Evolutionary conservation across 1,284 basidiomycete genomes (phyloP).

Genomic region (Albatrellus sp.): DNA sequence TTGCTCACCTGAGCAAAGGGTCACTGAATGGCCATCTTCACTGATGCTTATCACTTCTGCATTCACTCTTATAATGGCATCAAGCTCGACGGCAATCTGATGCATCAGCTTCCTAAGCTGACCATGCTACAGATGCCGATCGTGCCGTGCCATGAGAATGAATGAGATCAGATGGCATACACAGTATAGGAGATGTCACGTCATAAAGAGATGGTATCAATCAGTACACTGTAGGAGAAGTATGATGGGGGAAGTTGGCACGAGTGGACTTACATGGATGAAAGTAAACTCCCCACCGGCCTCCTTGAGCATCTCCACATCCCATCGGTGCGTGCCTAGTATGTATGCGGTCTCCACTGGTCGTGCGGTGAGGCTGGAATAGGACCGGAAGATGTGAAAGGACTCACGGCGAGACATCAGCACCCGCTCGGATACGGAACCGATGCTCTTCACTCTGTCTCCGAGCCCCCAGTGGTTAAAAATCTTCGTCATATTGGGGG

Average conservation of each 20-base stretch:
- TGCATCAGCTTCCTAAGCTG: conserved; percentile 25
- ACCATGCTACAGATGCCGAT: conserved; percentile 22
- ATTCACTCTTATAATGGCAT: conserved; percentile 29
- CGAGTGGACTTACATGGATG: conserved; percentile 32
- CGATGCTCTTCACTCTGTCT: conserved; percentile 22
- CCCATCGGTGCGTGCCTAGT: conserved; percentile 40
- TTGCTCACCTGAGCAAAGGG: conserved; percentile 30
- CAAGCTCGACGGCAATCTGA: conserved; percentile 29
- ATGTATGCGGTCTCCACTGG: conserved; percentile 31
- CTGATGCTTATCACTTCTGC: conserved; percentile 28
- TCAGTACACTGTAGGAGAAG: too few relatives aligned
- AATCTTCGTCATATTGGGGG: conserved; percentile 46
- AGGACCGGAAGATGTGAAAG: neutral
- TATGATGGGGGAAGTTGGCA: too few relatives aligned
- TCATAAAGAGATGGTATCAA: neutral
- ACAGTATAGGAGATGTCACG: neutral
- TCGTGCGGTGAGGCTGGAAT: conserved; percentile 5
- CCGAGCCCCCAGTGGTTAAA: conserved; percentile 43
- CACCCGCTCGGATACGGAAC: conserved; percentile 22
- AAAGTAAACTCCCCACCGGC: conserved; percentile 41
- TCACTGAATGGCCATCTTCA: conserved; percentile 18
- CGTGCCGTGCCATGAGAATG: neutral
- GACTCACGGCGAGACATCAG: conserved; percentile 11
- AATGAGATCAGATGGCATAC: too few relatives aligned
- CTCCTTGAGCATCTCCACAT: conserved; percentile 39